Evolutionary conservation across 148 eudicot genomes (phyloP).

Genomic region (Amaranthus cruentus): DNA sequence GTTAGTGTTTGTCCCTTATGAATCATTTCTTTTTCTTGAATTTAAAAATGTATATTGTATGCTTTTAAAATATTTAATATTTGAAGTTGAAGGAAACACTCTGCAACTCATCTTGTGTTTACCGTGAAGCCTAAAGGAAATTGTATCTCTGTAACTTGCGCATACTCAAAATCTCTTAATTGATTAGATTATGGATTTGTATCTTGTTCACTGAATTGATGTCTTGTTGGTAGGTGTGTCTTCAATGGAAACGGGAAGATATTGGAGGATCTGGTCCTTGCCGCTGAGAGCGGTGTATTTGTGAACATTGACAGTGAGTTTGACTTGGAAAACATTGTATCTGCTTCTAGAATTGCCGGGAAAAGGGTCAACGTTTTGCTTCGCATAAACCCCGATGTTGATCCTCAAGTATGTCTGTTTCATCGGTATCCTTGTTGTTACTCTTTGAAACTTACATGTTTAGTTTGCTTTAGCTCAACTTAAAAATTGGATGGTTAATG

Average conservation of each 20-base stretch:
- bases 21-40: not conserved
- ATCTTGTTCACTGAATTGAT: constrained; percentile 7
- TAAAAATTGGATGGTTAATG: not conserved
- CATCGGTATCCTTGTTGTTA: not conserved
- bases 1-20: not conserved
- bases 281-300: constrained; percentile 77
- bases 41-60: not conserved
- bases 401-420: constrained; percentile 68
- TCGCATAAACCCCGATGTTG: constrained; percentile 96
- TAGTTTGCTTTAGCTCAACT: not conserved
- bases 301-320: constrained; percentile 90
- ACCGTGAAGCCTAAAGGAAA: not conserved
- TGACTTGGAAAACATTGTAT: constrained; percentile 83
- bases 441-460: not conserved
- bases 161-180: not conserved
- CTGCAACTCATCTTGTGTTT: no score
- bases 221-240: constrained; percentile 52
- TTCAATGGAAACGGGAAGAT: constrained; percentile 90
- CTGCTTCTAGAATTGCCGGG: constrained; percentile 81
- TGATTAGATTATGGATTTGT: constrained; percentile 4
- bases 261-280: constrained; percentile 77
- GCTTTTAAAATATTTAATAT: not conserved
- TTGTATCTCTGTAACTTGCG: not conserved
- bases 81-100: not conserved
- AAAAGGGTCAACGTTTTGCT: constrained; percentile 84